phyloP scores from a whole-genome alignment of 371 early-diverging fungal species.

The Actinomortierella ambigua region DNA sequence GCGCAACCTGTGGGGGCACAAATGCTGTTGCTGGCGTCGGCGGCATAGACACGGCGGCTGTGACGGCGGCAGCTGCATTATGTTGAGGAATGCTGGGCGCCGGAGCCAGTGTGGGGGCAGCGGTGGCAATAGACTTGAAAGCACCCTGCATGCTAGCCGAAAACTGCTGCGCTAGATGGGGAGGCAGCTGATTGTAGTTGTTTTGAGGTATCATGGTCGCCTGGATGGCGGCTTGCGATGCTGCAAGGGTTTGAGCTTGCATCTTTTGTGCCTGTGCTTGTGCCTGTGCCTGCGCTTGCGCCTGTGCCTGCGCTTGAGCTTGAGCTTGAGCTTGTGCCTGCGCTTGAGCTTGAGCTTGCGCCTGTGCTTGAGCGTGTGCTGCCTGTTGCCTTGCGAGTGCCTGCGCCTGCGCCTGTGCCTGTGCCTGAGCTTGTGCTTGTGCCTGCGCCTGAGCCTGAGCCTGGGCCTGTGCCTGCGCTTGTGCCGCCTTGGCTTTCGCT shows the following conservation, averaged over 20 bases:
- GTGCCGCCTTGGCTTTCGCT: constrained; percentile 15
- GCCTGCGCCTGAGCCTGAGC: constrained; percentile 1
- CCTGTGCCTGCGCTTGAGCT: constrained; percentile 26
- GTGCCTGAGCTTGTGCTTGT: constrained; percentile 13
- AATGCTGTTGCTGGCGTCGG: too few species aligned
- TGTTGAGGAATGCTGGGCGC: too few species aligned
- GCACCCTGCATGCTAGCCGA: too few species aligned
- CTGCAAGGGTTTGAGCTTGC: constrained; percentile 19
- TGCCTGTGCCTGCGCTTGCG: constrained; percentile 28
- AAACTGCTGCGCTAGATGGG: too few species aligned
- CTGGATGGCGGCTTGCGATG: too few species aligned
- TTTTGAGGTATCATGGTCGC: too few species aligned
- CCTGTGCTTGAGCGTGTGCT: constrained; percentile 7
- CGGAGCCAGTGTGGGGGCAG: too few species aligned
- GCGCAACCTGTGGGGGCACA: too few species aligned
- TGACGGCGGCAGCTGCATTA: too few species aligned
- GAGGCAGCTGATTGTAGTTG: too few species aligned
- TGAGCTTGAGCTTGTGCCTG: constrained; percentile 45
- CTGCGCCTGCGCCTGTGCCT: constrained; percentile 9
- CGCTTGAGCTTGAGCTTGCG: constrained; percentile 25
- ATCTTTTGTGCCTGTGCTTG: neutral
- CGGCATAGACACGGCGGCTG: too few species aligned
- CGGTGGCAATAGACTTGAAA: too few species aligned
- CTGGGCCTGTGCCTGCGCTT: constrained; percentile 10
- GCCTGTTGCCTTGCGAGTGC: constrained; percentile 18